These are phyloP conservation scores for Fusarium armeniacum DNA, from an alignment of 2,329 filamentous ascomycete species.

Conservation along the genomic window DNA sequence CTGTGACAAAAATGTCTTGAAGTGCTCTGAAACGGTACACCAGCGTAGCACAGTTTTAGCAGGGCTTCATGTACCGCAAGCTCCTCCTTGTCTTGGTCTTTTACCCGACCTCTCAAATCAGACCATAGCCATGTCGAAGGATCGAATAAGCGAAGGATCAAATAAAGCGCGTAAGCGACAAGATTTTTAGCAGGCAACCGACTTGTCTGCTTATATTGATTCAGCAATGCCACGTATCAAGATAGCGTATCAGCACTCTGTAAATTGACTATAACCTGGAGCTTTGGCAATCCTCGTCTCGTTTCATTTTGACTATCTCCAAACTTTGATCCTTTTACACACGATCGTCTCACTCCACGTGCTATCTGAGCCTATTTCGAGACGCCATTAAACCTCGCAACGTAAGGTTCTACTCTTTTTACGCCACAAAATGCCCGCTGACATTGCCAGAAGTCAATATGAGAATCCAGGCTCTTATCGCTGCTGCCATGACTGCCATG, in stretches of 20 bases:
- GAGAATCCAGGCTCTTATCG: conserved; percentile 17
- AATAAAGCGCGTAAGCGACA: conserved; percentile 10
- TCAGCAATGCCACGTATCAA: not conserved
- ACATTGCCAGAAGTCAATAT: not conserved
- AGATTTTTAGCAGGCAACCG: not conserved
- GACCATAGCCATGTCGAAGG: not conserved
- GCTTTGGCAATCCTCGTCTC: not conserved
- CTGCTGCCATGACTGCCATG: not conserved
- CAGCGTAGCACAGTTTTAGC: not conserved
- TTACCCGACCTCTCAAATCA: not conserved
- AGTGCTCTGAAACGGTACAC: not conserved
- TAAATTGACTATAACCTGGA: not conserved
- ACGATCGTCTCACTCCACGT: not conserved
- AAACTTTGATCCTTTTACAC: not conserved
- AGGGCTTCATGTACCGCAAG: not conserved
- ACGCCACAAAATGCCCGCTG: not conserved
- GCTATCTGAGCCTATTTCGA: not conserved
- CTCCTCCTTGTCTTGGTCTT: too few species aligned
- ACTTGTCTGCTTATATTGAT: not conserved
- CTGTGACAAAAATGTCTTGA: not conserved
- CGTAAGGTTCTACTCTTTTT: not conserved
- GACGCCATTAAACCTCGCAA: not conserved
- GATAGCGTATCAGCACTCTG: not conserved
- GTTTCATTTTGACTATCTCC: not conserved
- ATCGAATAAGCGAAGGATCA: not conserved